Conservation (phyloP, 2,329 filamentous ascomycete genomes). For the Paraconiothyrium brasiliense region DNA sequence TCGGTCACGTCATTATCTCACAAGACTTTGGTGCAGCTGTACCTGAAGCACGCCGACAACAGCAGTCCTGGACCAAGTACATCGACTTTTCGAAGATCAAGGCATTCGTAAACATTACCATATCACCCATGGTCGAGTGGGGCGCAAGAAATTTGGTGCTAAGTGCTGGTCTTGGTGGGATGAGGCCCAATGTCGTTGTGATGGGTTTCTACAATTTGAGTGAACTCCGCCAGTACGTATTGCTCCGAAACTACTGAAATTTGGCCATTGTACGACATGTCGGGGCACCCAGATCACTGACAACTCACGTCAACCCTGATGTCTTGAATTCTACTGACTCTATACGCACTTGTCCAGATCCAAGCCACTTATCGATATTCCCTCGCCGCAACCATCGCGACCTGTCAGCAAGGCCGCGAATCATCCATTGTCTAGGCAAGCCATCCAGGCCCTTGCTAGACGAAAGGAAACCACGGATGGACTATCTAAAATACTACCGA, state of each 20-base stretch:
- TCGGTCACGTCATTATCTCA: constrained; percentile 88
- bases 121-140: constrained; percentile 85
- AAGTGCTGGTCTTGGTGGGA: constrained; percentile 82
- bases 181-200: constrained; percentile 88
- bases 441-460: constrained; percentile 39
- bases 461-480: constrained; percentile 58
- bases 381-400: constrained; percentile 55
- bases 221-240: constrained; percentile 66
- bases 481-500: constrained; percentile 69
- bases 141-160: constrained; percentile 84
- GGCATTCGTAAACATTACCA: constrained; percentile 86
- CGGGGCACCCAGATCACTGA: not conserved
- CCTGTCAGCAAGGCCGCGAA: constrained; percentile 40
- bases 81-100: constrained; percentile 89
- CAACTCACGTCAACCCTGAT: not conserved
- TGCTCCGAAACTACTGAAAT: not conserved
- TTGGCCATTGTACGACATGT: not conserved
- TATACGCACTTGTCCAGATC: constrained; percentile 44
- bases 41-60: constrained; percentile 81
- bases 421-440: constrained; percentile 45
- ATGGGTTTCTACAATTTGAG: constrained; percentile 83
- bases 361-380: constrained; percentile 65
- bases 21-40: constrained; percentile 82
- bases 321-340: not conserved
- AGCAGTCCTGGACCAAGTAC: constrained; percentile 84